phyloP scores from a whole-genome alignment of 75 land plant genomes.

The Gnetum montanum region DNA sequence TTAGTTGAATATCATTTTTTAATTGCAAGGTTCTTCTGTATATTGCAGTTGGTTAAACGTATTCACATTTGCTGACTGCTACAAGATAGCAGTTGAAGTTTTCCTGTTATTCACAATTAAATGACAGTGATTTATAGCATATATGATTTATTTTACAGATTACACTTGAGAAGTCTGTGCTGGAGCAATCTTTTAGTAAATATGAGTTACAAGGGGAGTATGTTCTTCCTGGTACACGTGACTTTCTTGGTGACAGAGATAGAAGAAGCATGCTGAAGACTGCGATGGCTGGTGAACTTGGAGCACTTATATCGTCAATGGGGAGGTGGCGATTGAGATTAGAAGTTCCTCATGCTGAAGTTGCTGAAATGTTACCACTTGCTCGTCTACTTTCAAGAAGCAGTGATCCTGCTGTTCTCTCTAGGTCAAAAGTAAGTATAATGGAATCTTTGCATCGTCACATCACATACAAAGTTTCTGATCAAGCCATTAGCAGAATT shows the following conservation, averaged over 20 bases:
- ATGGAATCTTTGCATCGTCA: not conserved
- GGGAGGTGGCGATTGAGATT: slow-evolving; percentile 98
- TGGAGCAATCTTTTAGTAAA: slow-evolving; percentile 78
- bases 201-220: slow-evolving; percentile 99
- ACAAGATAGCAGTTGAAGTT: too few species aligned
- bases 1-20: too few species aligned
- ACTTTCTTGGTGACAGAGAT: slow-evolving; percentile 33
- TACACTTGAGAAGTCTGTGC: slow-evolving; percentile 76
- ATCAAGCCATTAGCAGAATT: too few species aligned
- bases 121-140: too few species aligned
- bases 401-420: slow-evolving; percentile 90
- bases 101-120: too few species aligned
- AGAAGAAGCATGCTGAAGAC: slow-evolving; percentile 33
- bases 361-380: slow-evolving; percentile 95
- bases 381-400: slow-evolving; percentile 96
- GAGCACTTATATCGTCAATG: slow-evolving; percentile 81
- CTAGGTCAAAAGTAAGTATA: slow-evolving; percentile 79
- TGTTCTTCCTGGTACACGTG: slow-evolving; percentile 91
- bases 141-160: too few species aligned
- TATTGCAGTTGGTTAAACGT: too few species aligned
- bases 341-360: slow-evolving; percentile 94
- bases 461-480: not conserved
- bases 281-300: slow-evolving; percentile 87
- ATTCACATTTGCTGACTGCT: too few species aligned
- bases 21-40: too few species aligned